A percentile compares a stretch with the other conserved stretches of the same genome.
Evolutionary conservation across 2,329 filamentous ascomycete genomes (phyloP).

Genomic region (Ophiosphaerella korrae): DNA sequence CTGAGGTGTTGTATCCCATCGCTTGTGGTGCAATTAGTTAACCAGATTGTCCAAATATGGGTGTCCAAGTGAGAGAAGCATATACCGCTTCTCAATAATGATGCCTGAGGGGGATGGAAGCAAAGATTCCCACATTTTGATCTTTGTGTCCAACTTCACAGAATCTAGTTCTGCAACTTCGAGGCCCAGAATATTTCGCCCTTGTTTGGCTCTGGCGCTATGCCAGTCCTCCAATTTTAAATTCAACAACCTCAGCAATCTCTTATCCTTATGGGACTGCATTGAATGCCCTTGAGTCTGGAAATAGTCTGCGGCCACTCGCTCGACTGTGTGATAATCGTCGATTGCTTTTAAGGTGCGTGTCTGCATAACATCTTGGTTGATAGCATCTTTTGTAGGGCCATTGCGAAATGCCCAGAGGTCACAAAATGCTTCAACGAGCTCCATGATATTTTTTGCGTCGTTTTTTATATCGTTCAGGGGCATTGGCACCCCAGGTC

Average conservation of each 20-base stretch:
- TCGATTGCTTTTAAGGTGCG: constrained; percentile 8
- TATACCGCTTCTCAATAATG: constrained; percentile 4
- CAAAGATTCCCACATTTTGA: constrained; percentile 4
- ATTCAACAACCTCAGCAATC: constrained; percentile 6
- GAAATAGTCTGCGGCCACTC: constrained; percentile 13
- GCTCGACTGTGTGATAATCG: constrained; percentile 11
- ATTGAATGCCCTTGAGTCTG: constrained; percentile 1
- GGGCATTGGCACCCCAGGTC: constrained; percentile 3
- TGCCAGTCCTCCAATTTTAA: constrained; percentile 8
- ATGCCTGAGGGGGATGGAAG: background rate
- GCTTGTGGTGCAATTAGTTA: constrained; percentile 5
- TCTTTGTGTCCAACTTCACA: constrained; percentile 4
- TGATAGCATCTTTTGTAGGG: constrained; percentile 2
- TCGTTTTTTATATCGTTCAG: constrained; percentile 14
- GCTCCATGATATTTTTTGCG: constrained; percentile 9
- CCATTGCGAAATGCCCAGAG: constrained; percentile 23
- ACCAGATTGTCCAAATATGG: constrained; percentile 15
- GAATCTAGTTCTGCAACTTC: constrained; percentile 1
- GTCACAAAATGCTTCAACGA: constrained; percentile 23
- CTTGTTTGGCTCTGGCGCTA: constrained; percentile 3
- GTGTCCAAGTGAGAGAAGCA: constrained; percentile 19
- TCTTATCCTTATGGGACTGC: constrained; percentile 7
- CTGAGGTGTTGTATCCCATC: constrained; percentile 9
- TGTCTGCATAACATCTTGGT: constrained; percentile 8
- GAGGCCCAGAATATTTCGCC: constrained; percentile 6